phyloP scores from a whole-genome alignment of 805 yeast species.

The Saccharomycopsis sp. region DNA sequence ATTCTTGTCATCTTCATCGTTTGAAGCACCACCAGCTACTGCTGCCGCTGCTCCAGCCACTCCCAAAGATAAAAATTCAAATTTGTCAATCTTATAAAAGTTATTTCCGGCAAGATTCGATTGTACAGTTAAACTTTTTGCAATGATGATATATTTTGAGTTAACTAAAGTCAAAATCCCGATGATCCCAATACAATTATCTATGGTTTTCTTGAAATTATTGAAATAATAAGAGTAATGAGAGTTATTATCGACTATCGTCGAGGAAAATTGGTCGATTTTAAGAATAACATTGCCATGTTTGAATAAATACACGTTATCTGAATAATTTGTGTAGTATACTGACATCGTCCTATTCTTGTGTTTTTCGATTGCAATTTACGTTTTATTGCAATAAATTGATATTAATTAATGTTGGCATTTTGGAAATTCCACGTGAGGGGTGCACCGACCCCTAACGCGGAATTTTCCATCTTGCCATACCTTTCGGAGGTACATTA shows the following conservation, averaged over 20 bases:
- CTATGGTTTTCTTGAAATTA: constrained; percentile 11
- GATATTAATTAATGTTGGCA: too few species aligned
- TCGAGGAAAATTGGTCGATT: constrained; percentile 15
- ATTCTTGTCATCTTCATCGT: constrained; percentile 11
- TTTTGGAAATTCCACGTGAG: too few species aligned
- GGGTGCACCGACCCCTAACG: too few species aligned
- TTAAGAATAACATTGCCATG: constrained; percentile 8
- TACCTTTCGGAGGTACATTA: too few species aligned
- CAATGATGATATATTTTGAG: constrained; percentile 11
- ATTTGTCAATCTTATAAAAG: constrained; percentile 10
- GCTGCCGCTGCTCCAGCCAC: not conserved
- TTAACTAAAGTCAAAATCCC: constrained; percentile 12
- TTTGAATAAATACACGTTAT: constrained; percentile 16
- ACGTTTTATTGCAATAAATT: too few species aligned
- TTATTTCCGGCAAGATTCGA: constrained; percentile 7
- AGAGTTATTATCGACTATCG: constrained; percentile 1
- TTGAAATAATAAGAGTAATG: constrained; percentile 17
- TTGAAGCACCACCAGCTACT: not conserved
- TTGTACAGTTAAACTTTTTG: not conserved
- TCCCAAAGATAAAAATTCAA: constrained; percentile 15
- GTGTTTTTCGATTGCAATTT: too few species aligned
- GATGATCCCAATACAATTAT: constrained; percentile 18
- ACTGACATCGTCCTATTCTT: constrained; percentile 6
- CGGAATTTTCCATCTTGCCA: too few species aligned
- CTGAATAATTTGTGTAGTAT: constrained; percentile 19